A percentile compares a stretch with the other conserved stretches of the same genome.
Conservation (phyloP, 352 stramenopile genomes). For the Globisporangium mamillatum region DNA sequence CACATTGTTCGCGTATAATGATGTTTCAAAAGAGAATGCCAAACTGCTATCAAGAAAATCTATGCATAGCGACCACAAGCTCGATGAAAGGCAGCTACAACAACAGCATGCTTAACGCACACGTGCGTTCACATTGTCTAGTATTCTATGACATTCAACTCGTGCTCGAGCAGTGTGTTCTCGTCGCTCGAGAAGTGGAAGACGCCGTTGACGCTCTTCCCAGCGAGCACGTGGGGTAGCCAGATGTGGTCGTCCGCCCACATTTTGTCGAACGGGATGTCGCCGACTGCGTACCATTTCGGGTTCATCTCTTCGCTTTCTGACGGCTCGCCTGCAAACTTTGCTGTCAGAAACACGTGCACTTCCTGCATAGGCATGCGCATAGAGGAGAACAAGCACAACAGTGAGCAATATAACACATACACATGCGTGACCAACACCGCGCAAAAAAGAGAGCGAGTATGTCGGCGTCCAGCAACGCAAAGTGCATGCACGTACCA, state of each 20-base stretch:
- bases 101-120: no score
- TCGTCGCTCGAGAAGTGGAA: constrained; percentile 78
- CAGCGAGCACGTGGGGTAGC: constrained; percentile 73
- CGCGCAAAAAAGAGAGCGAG: not conserved
- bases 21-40: no score
- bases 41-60: no score
- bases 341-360: constrained; percentile 72
- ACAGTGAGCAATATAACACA: not conserved
- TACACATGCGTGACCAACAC: not conserved
- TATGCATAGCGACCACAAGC: no score
- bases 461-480: not conserved
- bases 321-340: constrained; percentile 61
- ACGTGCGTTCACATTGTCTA: no score
- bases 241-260: constrained; percentile 85
- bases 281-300: constrained; percentile 61
- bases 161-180: constrained; percentile 57
- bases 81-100: no score
- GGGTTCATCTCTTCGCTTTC: constrained; percentile 91
- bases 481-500: constrained; percentile 34
- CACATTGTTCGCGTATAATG: no score
- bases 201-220: constrained; percentile 58
- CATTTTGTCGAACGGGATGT: constrained; percentile 83
- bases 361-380: constrained; percentile 43
- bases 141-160: constrained; percentile 20
- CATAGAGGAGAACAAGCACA: not conserved